Evolutionary conservation across 2,329 filamentous ascomycete species (phyloP), one percentile per base, ranked within the genome.

Genomic region (Xylariaceae sp.): DNA sequence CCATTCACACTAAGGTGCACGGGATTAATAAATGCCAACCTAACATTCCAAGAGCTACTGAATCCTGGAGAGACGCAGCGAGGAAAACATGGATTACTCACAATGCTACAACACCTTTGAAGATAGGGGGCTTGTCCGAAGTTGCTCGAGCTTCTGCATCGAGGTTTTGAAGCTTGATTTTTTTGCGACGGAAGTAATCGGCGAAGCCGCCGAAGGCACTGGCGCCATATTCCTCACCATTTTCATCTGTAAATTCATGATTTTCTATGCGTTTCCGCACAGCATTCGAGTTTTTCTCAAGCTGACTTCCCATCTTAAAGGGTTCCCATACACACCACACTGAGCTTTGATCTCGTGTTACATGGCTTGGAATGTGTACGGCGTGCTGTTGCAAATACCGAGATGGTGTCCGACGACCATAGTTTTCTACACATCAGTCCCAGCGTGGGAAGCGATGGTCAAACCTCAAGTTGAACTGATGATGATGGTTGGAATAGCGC

Each of bases 121-220:
- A 99, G 47, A 99, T 90, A 56, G 83, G 84, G 10, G 91, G 90
- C 58, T 88, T 90, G 59, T 87, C 84, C 1, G 85, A 82, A 4
- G 82, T 75, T 31, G 87, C 80, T 53, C 93, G 86, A 42, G 96
- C 76, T 48, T 96, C 83, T 9, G 85, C 86, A 71, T 99, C 94
- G 31, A 94, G 81, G 65, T 99, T 99, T 70, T 97, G 94, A 3
- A 99, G 80, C 68, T 99, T 99, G 70, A 96, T 85, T 77, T 96
- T 97, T 76, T 99, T 99, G 50, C 92, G 86, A 45, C 92, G 82
- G 68, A 97, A 95, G 70, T 97, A 99, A 66, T 97, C 93, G 19
- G 78, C 73, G 64, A 97, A 95, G 9, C 92, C 93, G 22, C 90
- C 90, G 70, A 97, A 99, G 47, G 82, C 83, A 57, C 91, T 97